These are phyloP conservation scores for Myrmaecium sp. DNA, from an alignment of 2,329 filamentous ascomycete species.

Conservation along the genomic window DNA sequence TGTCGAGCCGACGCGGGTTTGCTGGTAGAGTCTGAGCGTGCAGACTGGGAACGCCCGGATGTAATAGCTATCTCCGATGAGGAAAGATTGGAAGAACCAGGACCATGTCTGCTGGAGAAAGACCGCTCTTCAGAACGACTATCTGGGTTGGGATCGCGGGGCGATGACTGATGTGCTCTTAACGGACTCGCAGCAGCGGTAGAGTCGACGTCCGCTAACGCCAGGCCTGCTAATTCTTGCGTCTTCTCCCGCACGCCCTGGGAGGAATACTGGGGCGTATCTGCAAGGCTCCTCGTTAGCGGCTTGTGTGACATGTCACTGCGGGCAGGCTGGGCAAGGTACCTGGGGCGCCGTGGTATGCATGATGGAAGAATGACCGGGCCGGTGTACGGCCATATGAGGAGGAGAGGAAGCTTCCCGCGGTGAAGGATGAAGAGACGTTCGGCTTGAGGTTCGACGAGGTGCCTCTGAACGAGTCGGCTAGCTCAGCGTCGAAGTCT, in stretches of 20 bases:
- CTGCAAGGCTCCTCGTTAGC: constrained; percentile 32
- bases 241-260: constrained; percentile 72
- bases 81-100: too few species aligned
- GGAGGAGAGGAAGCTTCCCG: constrained; percentile 6
- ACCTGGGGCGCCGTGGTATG: constrained; percentile 44
- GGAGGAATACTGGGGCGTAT: constrained; percentile 56
- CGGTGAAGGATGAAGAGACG: constrained; percentile 3
- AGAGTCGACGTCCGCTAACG: too few species aligned
- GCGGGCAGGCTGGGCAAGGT: constrained; percentile 9
- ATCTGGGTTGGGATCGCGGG: constrained; percentile 2
- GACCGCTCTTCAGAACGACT: too few species aligned
- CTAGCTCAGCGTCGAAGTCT: constrained; percentile 2
- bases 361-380: constrained; percentile 54
- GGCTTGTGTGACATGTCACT: constrained; percentile 1
- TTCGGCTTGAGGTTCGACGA: constrained; percentile 3
- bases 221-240: constrained; percentile 69
- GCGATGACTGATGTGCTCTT: constrained; percentile 7
- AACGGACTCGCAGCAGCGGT: too few species aligned
- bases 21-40: too few species aligned
- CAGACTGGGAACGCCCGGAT: too few species aligned
- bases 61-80: too few species aligned
- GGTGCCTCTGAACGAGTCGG: constrained; percentile 2
- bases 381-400: constrained; percentile 37
- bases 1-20: too few species aligned
- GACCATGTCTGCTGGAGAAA: too few species aligned